phyloP scores from a whole-genome alignment of 345 rosid genomes.

The Heritiera fomes region DNA sequence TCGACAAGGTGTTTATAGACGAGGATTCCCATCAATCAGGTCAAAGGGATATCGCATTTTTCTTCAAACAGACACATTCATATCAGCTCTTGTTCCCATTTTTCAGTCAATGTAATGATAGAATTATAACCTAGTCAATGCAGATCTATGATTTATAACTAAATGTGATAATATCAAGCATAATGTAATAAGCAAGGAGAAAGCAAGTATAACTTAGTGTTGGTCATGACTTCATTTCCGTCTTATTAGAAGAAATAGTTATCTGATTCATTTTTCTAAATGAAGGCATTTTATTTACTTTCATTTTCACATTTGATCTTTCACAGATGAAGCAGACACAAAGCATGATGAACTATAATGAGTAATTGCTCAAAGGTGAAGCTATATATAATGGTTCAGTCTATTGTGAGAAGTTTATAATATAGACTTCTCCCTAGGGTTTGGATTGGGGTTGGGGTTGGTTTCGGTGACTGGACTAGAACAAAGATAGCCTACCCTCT shows the following conservation, averaged over 20 bases:
- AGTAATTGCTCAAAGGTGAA: conserved; percentile 14
- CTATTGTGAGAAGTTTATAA: neutral
- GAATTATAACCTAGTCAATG: neutral
- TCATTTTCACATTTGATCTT: conserved; percentile 3
- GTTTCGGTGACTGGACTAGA: neutral
- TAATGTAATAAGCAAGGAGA: neutral
- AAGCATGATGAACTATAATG: conserved; percentile 55
- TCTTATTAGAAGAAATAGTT: neutral
- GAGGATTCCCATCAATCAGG: conserved; percentile 66
- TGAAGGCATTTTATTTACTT: neutral
- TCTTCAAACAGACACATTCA: conserved; percentile 52
- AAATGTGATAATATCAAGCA: neutral
- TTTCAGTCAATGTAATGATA: neutral
- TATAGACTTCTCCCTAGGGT: neutral
- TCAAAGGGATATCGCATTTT: conserved; percentile 72
- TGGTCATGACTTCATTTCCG: neutral
- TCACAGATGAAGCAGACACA: conserved; percentile 33
- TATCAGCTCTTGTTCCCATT: conserved; percentile 36
- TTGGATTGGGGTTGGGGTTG: neutral
- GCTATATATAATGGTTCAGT: neutral
- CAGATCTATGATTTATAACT: conserved; percentile 1
- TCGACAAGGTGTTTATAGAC: too few relatives aligned
- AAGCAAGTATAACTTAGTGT: neutral
- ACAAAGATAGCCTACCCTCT: neutral
- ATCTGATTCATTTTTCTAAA: neutral